Evolutionary conservation across 768 basidiomycete genomes (phyloP), one percentile per base, ranked within the genome.

Genomic region (Boletus tylopilopsis): DNA sequence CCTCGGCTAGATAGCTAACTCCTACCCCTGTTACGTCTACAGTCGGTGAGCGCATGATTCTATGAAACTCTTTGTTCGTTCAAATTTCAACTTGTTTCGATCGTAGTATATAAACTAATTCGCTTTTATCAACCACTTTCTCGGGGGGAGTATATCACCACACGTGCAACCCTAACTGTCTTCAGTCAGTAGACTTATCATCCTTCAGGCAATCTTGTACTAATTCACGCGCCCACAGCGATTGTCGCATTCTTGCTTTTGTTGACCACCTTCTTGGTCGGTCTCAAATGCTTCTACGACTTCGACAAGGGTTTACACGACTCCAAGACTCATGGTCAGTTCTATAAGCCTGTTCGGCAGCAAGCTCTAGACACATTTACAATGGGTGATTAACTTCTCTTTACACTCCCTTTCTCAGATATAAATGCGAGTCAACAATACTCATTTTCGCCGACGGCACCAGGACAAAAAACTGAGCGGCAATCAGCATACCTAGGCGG

Each of bases 101-200:
- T 21, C 23, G 12, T 37, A 90, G 86, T 92, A 42, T 93, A 85
- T 67, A 93, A 93, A 62, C 76, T 93, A n/a, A 80, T 84, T 51
- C 82, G 90, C 19, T 88, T 92, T 71, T 93, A 87, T 62, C 70
- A 80, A 22, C 87, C 88, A 4, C 53, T 60, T 4, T 81, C 85
- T 7, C 55, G 66, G 39, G 56, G 34, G 1, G 72, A 76, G 54
- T 93, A 93, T 59, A 58, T 66, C 21, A 81, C 87, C n/a, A 91
- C 90, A 18, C 76, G 90, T 45, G 84, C 81, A 44, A 88, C 90
- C 8, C 71, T 93, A 12, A 90, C 89, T 5, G 76, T 82, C 25
- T 93, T 92, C 73, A 88, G 90, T 93, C 61, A 42, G 80, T 73
- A 23, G 10, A 25, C 12, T 42, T 22, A 4, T 49, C 13, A 27